Conservation (phyloP, 2,329 filamentous ascomycete genomes). For the Plenodomus biglobosus region DNA sequence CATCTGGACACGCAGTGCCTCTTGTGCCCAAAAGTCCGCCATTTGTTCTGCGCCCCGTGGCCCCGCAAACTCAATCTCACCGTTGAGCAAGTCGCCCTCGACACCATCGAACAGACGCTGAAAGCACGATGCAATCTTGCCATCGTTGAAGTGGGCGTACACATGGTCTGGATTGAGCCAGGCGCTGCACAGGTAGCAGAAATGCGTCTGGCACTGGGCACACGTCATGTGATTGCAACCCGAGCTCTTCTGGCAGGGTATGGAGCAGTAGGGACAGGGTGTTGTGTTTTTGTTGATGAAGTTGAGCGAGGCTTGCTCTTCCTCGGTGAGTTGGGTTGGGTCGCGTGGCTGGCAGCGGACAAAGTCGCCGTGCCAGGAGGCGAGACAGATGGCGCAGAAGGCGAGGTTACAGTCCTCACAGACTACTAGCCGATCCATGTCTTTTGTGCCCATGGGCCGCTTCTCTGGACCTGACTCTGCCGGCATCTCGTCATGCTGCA, state of each 20-base stretch:
- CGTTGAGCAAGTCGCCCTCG: slow-evolving; percentile 65
- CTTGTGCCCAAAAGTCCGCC: slow-evolving; percentile 42
- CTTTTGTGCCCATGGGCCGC: slow-evolving; percentile 47
- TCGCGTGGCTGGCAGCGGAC: slow-evolving; percentile 68
- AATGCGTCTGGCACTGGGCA: slow-evolving; percentile 84
- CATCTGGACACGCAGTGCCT: slow-evolving; percentile 39
- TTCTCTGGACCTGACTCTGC: slow-evolving; percentile 18
- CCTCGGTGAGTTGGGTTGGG: slow-evolving; percentile 71
- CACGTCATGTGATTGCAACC: slow-evolving; percentile 98
- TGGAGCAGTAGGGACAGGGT: slow-evolving; percentile 83
- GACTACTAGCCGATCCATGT: slow-evolving; percentile 71
- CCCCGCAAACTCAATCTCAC: slow-evolving; percentile 48
- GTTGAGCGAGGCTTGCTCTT: slow-evolving; percentile 83
- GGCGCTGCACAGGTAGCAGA: slow-evolving; percentile 90
- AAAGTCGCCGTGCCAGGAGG: slow-evolving; percentile 93
- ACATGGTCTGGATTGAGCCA: slow-evolving; percentile 82
- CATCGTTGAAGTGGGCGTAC: slow-evolving; percentile 83
- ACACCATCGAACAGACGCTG: slow-evolving; percentile 90
- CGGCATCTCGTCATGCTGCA: slow-evolving; percentile 4
- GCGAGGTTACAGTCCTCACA: slow-evolving; percentile 76
- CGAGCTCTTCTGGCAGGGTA: slow-evolving; percentile 83
- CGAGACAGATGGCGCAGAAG: slow-evolving; percentile 74
- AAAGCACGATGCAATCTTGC: slow-evolving; percentile 67
- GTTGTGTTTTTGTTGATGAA: slow-evolving; percentile 82
- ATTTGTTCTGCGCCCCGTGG: slow-evolving; percentile 48